Percentiles rank a stretch among this genome's conserved stretches.
Conservation (phyloP, 2,329 filamentous ascomycete genomes). For the Magnaporthiopsis rhizophila region DNA sequence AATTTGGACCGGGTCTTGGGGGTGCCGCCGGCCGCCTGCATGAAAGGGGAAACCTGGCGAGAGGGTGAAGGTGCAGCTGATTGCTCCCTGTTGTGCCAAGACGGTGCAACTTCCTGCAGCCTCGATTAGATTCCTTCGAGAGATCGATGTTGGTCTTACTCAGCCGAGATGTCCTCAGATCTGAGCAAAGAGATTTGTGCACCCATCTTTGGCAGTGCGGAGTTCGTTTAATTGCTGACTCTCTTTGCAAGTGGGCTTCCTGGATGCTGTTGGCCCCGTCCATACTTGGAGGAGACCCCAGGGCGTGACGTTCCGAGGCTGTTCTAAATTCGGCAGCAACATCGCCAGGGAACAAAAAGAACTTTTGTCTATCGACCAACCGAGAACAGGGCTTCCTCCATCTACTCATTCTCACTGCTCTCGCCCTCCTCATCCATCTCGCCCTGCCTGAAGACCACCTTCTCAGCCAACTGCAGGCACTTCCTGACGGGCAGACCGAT, state of each 20-base stretch:
- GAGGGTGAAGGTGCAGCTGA: not conserved
- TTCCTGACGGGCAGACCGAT: slow-evolving; percentile 78
- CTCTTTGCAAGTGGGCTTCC: not conserved
- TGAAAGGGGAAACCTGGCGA: not conserved
- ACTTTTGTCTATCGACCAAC: not conserved
- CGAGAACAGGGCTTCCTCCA: not conserved
- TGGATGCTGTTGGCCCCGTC: not conserved
- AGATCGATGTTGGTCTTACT: not conserved
- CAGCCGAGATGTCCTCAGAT: not conserved
- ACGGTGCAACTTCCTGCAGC: not conserved
- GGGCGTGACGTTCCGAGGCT: not conserved
- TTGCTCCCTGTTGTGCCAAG: not conserved
- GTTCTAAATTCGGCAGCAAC: not conserved
- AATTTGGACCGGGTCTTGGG: not conserved
- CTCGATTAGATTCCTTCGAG: not conserved
- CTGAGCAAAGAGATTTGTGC: not conserved
- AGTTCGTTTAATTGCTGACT: not conserved
- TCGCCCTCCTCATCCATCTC: slow-evolving; percentile 48
- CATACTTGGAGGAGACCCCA: not conserved
- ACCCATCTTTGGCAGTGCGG: not conserved
- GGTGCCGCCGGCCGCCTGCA: not conserved
- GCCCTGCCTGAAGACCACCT: slow-evolving; percentile 69
- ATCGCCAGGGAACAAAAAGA: not conserved
- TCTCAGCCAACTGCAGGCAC: slow-evolving; percentile 76
- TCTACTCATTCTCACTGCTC: slow-evolving; percentile 32